phyloP scores from a whole-genome alignment of 345 rosid genomes.

The Cardamine chenopodiifolia region DNA sequence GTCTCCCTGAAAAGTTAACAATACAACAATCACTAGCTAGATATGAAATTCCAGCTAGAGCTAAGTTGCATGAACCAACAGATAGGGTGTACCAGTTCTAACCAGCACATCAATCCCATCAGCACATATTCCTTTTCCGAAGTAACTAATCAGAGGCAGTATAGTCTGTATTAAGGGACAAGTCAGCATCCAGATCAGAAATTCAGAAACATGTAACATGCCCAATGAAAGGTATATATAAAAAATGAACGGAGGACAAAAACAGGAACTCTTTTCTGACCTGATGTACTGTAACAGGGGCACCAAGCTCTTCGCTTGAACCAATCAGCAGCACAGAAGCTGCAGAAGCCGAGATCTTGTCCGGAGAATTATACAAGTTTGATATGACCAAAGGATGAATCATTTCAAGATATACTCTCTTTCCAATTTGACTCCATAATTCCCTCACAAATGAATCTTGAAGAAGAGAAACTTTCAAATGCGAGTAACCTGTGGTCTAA shows the following conservation, averaged over 20 bases:
- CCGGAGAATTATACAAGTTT: constrained; percentile 71
- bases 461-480: constrained; percentile 85
- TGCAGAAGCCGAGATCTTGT: constrained; percentile 80
- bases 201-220: constrained; percentile 6
- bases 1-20: constrained; percentile 67
- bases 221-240: constrained; percentile 1
- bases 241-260: constrained; percentile 18
- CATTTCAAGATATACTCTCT: constrained; percentile 71
- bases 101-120: constrained; percentile 91
- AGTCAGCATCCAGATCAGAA: constrained; percentile 35
- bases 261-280: constrained; percentile 45
- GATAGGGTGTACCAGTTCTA: constrained; percentile 78
- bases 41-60: constrained; percentile 33
- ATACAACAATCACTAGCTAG: constrained; percentile 30
- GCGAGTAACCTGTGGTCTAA: constrained; percentile 90
- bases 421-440: constrained; percentile 78
- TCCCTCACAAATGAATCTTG: constrained; percentile 92
- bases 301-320: constrained; percentile 94
- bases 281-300: constrained; percentile 87
- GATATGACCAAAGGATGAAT: constrained; percentile 80
- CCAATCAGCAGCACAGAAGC: constrained; percentile 90
- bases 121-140: constrained; percentile 85
- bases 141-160: constrained; percentile 85
- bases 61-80: constrained; percentile 41
- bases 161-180: constrained; percentile 63